Evolutionary conservation across 192 early-diverging fungal genomes (phyloP), one percentile per base, ranked within the genome.

Genomic region (Coemansia sp.): DNA sequence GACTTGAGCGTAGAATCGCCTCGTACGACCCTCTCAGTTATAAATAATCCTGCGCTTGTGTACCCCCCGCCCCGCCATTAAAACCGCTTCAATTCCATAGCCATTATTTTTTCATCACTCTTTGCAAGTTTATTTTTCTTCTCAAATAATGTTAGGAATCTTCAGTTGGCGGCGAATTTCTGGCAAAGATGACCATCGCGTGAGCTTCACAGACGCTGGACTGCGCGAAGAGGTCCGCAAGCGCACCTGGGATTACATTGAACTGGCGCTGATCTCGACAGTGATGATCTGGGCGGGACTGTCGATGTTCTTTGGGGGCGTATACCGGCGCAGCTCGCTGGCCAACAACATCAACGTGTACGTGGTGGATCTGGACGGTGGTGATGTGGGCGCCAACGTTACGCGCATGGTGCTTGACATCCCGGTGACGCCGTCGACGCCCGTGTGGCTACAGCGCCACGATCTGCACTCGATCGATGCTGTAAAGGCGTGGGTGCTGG

Each of bases 291-390:
- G 71, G 71, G n/a, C 56, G 0, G 64, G 54, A 1, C 64, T 75
- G 30, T 56, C 64, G 15, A 34, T 75, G 27, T 75, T 75, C 43
- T 62, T 55, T 42, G 71, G 71, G 40, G 58, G 43, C 38, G 49
- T 67, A 36, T 55, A 67, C 53, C n/a, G 47, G 22, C 71, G 71
- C 45, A 63, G 60, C 38, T 30, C 21, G 9, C 39, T 50, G 9
- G 71, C 43, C 7, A 45, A 75, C 59, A 67, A 63, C 60, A 39
- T 75, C 27, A 39, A 59, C 20, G 15, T 75, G 8, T 50, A 75
- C 26, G 52, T 75, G 17, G 27, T 75, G 19, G 71, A 75, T 32
- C 71, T 75, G 4, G 71, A 75, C 46, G 56, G 60, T 21, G 71
- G 71, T n/a, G 15, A 22, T 25, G 45, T 75, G 9, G 64, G 71